A percentile compares a stretch with the other conserved stretches of the same genome.
Evolutionary conservation across 2,329 filamentous ascomycete species (phyloP).

Genomic region (Camptophora hylomeconis): DNA sequence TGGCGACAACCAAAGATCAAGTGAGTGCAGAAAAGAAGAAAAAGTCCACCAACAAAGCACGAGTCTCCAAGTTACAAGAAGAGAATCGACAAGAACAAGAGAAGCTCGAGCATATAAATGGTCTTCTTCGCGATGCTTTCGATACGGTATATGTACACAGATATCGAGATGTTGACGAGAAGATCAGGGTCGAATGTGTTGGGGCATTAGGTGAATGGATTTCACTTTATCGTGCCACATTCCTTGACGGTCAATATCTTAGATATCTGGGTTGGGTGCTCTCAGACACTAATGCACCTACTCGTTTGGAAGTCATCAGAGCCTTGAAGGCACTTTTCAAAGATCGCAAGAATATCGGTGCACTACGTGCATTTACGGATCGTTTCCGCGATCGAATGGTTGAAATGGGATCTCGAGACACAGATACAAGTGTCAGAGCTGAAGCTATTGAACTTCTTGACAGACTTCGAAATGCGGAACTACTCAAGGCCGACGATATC

Average conservation of each 20-base stretch:
- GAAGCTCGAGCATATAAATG: slow-evolving; percentile 56
- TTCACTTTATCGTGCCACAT: slow-evolving; percentile 66
- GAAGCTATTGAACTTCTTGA: slow-evolving; percentile 72
- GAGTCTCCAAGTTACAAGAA: slow-evolving; percentile 59
- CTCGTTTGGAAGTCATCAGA: slow-evolving; percentile 72
- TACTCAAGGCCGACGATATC: slow-evolving; percentile 84
- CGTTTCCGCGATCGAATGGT: slow-evolving; percentile 75
- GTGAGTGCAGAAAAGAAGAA: slow-evolving; percentile 65
- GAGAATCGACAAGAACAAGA: slow-evolving; percentile 58
- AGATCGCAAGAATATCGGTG: slow-evolving; percentile 61
- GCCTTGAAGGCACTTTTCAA: slow-evolving; percentile 71
- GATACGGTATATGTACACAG: slow-evolving; percentile 89
- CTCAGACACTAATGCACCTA: slow-evolving; percentile 62
- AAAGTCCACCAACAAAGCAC: slow-evolving; percentile 61
- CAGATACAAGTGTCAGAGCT: slow-evolving; percentile 67
- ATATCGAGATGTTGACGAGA: slow-evolving; percentile 85
- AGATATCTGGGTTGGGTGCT: slow-evolving; percentile 93
- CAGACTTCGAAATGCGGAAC: slow-evolving; percentile 64
- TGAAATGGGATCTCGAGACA: slow-evolving; percentile 82
- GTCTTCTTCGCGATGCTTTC: slow-evolving; percentile 71
- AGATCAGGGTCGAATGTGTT: slow-evolving; percentile 78
- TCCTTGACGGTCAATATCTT: slow-evolving; percentile 80
- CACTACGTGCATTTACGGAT: slow-evolving; percentile 82
- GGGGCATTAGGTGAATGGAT: slow-evolving; percentile 84
- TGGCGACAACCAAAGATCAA: slow-evolving; percentile 66